phyloP scores from a whole-genome alignment of 1,284 basidiomycete species.

The Moesziomyces parantarcticus region DNA sequence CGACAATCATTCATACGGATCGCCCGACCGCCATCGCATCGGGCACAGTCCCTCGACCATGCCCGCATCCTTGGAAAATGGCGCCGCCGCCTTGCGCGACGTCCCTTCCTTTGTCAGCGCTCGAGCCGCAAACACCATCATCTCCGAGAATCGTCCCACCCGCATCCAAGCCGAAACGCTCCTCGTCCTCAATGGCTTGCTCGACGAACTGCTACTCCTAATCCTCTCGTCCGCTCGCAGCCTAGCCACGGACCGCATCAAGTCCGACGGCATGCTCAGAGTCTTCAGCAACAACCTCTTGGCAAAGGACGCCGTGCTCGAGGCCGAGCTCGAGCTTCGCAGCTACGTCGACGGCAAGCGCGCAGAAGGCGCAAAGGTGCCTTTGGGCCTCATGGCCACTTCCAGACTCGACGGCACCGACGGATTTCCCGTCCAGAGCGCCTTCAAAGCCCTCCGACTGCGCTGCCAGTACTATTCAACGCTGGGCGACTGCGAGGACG shows the following conservation, averaged over 20 bases:
- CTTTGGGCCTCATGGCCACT: slow-evolving; percentile 59
- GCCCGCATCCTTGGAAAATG: slow-evolving; percentile 12
- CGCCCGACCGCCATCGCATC: neutral
- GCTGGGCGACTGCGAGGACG: slow-evolving; percentile 54
- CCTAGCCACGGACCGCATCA: slow-evolving; percentile 62
- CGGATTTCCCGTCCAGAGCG: slow-evolving; percentile 54
- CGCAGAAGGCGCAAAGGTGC: slow-evolving; percentile 59
- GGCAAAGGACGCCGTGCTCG: slow-evolving; percentile 62
- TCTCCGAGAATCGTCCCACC: slow-evolving; percentile 60
- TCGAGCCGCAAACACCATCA: slow-evolving; percentile 57
- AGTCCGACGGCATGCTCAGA: slow-evolving; percentile 58
- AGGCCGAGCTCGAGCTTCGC: slow-evolving; percentile 61
- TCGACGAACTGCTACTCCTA: slow-evolving; percentile 59
- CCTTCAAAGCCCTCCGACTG: slow-evolving; percentile 54
- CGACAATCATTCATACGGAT: neutral
- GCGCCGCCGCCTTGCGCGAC: slow-evolving; percentile 9
- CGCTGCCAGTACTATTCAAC: slow-evolving; percentile 63
- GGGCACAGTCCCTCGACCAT: slow-evolving; percentile 4
- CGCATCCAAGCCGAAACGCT: slow-evolving; percentile 60
- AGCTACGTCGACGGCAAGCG: slow-evolving; percentile 58
- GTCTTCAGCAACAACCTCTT: slow-evolving; percentile 58
- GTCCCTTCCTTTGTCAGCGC: slow-evolving; percentile 55
- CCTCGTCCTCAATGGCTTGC: slow-evolving; percentile 52
- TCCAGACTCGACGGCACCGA: slow-evolving; percentile 61
- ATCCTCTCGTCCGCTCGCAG: slow-evolving; percentile 56